Base-by-base conservation (phyloP, 257 asterid genomes). In the Solanum microdontum region DNA sequence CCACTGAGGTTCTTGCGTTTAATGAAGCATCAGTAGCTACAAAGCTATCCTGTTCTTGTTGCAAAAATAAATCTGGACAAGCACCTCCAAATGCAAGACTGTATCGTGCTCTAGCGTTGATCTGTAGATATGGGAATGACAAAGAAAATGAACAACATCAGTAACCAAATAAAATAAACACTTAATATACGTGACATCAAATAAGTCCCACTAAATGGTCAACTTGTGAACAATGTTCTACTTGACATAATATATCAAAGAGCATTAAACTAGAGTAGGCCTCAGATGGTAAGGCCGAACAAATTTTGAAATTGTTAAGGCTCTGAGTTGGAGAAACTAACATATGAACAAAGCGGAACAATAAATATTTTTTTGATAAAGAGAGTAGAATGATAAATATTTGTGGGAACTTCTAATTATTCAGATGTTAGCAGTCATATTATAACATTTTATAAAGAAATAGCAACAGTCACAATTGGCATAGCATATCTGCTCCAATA, bases 21-120 rank as follows among this genome's bases (percentile, higher is more conserved):
- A 89, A 73, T 37, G 87, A 88, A 77, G 91, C 86, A 88, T 90
- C 92, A 86, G 90, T 85, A 64, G 79, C 82, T 89, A 87, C 86
- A 83, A 83, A 75, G 87, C 89, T 88, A 89, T 89, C 93, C 82
- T 90, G 87, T 68, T 88, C 94, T 89, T 91, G 91, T 80, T 95
- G 97, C 89, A 93, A 90, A 92, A 91, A 95, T 87, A 97, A 88
- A 86, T 95, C 95, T 40, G 99, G 99, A 74, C 85, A 94, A 86
- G 98, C 88, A 83, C 99, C 99, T 87, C 93, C 96, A 91, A 91
- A 93, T 83, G 96, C 94, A 88, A 97, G 92, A 89, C 99, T 91
- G 88, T 95, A 97, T 75, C 89, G 93, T 85, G 99, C 99, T 88
- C 99, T 95, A 51, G 99, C 98, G 88, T 94, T 97, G 85, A 97